Evolutionary conservation across 2,329 filamentous ascomycete genomes (phyloP).

Genomic region (Alternaria arborescens): DNA sequence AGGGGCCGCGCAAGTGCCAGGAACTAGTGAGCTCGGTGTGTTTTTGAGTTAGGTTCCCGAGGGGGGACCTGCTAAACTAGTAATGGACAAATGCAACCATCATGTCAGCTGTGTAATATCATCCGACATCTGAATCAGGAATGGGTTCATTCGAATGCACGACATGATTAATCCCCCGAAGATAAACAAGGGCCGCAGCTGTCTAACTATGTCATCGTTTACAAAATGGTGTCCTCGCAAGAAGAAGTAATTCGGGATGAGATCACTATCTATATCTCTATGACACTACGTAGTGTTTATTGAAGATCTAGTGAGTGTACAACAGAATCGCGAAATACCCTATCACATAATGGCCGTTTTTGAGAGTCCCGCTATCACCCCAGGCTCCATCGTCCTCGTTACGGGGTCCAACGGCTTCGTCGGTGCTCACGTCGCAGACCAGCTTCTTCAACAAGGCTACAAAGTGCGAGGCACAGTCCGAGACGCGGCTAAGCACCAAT

Average conservation of each 20-base stretch:
- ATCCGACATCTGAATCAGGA: background rate
- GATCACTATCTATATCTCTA: background rate
- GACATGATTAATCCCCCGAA: constrained; percentile 12
- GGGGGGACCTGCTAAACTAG: background rate
- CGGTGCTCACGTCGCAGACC: constrained; percentile 42
- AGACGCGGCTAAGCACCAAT: constrained; percentile 29
- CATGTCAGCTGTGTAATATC: background rate
- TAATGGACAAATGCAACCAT: background rate
- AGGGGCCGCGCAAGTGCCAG: background rate
- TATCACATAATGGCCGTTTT: constrained; percentile 2
- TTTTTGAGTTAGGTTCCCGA: constrained; percentile 1
- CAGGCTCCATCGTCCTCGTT: constrained; percentile 38
- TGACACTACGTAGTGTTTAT: background rate
- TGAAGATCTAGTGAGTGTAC: background rate
- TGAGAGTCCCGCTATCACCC: constrained; percentile 14
- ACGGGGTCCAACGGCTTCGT: constrained; percentile 47
- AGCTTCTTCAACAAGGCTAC: constrained; percentile 42
- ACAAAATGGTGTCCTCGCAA: background rate
- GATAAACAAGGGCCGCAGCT: background rate
- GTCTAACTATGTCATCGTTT: background rate
- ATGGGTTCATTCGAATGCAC: background rate
- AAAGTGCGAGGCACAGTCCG: constrained; percentile 44
- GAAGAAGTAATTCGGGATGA: background rate
- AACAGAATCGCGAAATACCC: background rate
- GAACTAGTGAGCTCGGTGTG: constrained; percentile 4